These are phyloP conservation scores for Rhodamnia rubescens DNA, from an alignment of 345 rosid species.

Conservation along the genomic window DNA sequence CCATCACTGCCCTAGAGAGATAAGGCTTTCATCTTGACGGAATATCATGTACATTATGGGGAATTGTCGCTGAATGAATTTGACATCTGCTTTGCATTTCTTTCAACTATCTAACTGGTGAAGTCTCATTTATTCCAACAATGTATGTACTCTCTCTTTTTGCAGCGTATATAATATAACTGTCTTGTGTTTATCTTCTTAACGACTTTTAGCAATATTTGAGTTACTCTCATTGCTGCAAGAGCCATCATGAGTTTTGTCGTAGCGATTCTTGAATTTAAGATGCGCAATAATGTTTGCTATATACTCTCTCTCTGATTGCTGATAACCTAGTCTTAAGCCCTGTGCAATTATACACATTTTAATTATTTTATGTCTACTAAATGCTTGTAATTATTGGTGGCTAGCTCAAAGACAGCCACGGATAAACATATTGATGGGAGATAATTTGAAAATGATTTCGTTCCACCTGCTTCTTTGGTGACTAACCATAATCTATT, in stretches of 20 bases:
- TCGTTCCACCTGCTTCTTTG: too few relatives aligned
- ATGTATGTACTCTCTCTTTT: background rate
- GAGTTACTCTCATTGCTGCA: background rate
- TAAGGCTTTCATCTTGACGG: background rate
- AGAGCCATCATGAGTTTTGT: background rate
- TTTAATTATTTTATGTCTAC: background rate
- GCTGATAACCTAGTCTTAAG: too few relatives aligned
- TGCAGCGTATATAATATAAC: rapidly evolving
- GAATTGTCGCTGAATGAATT: background rate
- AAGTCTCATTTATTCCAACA: background rate
- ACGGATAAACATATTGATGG: too few relatives aligned
- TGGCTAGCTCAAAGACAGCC: too few relatives aligned
- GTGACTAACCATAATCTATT: background rate
- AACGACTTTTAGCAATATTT: background rate
- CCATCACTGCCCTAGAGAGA: conserved; percentile 94
- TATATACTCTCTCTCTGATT: background rate
- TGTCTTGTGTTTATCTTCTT: background rate
- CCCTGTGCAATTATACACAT: too few relatives aligned
- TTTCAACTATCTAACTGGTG: background rate
- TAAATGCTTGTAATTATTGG: too few relatives aligned
- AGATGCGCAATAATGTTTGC: rapidly evolving
- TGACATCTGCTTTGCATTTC: background rate
- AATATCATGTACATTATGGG: background rate
- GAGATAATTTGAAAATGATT: too few relatives aligned
- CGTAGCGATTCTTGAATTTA: background rate